Evolutionary conservation across 257 asterid species (phyloP).

Genomic region (Nicotiana attenuata): DNA sequence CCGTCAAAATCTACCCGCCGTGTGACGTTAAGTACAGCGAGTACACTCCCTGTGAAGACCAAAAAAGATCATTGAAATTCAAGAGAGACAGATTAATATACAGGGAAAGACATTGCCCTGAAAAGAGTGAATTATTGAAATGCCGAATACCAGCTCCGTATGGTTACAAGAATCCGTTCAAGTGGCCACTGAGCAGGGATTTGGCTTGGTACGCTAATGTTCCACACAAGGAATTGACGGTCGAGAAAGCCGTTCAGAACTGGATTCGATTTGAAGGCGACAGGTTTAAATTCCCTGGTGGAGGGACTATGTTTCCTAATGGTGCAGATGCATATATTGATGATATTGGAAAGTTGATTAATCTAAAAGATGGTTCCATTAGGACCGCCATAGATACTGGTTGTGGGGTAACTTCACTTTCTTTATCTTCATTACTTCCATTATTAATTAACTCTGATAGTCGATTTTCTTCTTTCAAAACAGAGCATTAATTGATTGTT

Average conservation of each 20-base stretch:
- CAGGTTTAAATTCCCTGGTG: constrained; percentile 79
- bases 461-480: too few relatives aligned
- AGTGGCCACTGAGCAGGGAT: constrained; percentile 76
- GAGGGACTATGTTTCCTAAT: constrained; percentile 84
- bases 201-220: constrained; percentile 83
- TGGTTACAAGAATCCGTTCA: constrained; percentile 67
- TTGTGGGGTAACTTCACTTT: constrained; percentile 58
- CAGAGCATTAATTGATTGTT: too few relatives aligned
- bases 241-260: constrained; percentile 87
- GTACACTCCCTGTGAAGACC: constrained; percentile 88
- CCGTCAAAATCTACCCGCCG: constrained; percentile 33
- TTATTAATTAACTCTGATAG: too few relatives aligned
- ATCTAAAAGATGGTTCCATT: constrained; percentile 64
- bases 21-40: constrained; percentile 56
- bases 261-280: constrained; percentile 79
- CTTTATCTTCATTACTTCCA: not conserved
- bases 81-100: constrained; percentile 44
- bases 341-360: constrained; percentile 62
- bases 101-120: constrained; percentile 80
- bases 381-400: constrained; percentile 95
- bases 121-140: constrained; percentile 37
- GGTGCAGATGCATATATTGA: constrained; percentile 79
- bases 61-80: constrained; percentile 42
- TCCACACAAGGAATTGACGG: constrained; percentile 75
- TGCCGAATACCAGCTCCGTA: constrained; percentile 73